Evolutionary conservation across 2,329 filamentous ascomycete genomes (phyloP), one percentile per base, ranked within the genome.

Genomic region (Colletotrichum tabaci): DNA sequence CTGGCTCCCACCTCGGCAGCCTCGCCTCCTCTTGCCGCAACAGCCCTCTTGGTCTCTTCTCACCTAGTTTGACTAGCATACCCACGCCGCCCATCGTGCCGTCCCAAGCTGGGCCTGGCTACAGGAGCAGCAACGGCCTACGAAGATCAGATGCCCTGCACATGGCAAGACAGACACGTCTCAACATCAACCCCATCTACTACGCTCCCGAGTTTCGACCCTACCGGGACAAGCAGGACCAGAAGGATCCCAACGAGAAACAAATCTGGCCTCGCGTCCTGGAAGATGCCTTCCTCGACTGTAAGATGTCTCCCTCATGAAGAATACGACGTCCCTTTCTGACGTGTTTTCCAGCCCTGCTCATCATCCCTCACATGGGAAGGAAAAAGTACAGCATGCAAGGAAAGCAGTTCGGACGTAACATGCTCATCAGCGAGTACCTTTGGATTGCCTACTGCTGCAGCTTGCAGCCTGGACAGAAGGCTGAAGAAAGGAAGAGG

Each of bases 371-470:
- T 55, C 86, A 88, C 74, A 91, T 93, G 87, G 90, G 90, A 42
- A 86, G 90, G 61, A 87, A 89, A 76, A 93, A 93, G 82, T 91
- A 90, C 77, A 90, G 87, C 70, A 90, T 91, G 82, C 87, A 87
- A 73, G 87, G 88, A 46, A 88, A 90, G 77, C 87, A 89, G 49
- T 89, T 91, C 75, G 91, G 91, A 5, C 88, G 91, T 60, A 93
- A 93, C 81, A 91, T 92, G 87, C 85, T 93, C 67, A 92, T 93
- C 76, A 88, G 87, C 76, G 89, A 91, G 79, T 93, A 92, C 80
- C 86, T 93, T 55, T 92, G 87, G 87, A 85, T 88, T 71, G 84
- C 85, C 12, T 85, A 85, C 75, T 83, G 82, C 77, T 79, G 80
- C 42, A 79, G 81, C 42, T 81, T 88, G 70, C 82, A 84, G 40